phyloP scores from a whole-genome alignment of 768 basidiomycete genomes.

The Lanmaoa pseudosensibilis region DNA sequence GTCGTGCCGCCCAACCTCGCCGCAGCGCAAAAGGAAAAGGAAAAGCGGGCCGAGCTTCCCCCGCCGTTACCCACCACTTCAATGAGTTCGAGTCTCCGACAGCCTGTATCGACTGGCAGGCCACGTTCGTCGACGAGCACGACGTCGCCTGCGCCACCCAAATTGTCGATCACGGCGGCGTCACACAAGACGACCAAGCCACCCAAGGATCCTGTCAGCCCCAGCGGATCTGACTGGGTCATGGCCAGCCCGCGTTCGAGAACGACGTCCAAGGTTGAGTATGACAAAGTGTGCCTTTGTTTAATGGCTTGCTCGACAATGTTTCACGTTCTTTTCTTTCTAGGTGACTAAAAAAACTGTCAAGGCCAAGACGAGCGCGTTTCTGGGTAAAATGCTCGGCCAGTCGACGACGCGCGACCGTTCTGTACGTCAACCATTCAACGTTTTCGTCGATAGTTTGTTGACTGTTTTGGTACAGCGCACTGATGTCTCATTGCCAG shows the following conservation, averaged over 20 bases:
- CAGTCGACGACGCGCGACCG: conserved; percentile 64
- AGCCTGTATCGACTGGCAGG: conserved; percentile 32
- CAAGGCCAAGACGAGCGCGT: conserved; percentile 75
- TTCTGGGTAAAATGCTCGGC: conserved; percentile 78
- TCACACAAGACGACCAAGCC: conserved; percentile 24
- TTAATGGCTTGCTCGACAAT: background rate
- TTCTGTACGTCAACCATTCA: conserved; percentile 47
- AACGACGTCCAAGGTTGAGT: conserved; percentile 43
- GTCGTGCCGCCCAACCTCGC: conserved; percentile 37
- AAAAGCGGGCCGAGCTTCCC: conserved; percentile 39
- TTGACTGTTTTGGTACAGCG: conserved; percentile 42
- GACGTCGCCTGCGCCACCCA: conserved; percentile 31
- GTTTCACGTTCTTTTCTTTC: background rate
- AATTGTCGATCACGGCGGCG: conserved; percentile 36
- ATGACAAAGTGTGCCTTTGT: conserved; percentile 45
- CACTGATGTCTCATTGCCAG: conserved; percentile 47
- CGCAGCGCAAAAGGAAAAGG: conserved; percentile 28
- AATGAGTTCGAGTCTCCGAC: conserved; percentile 26
- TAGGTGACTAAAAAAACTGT: conserved; percentile 58
- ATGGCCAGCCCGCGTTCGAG: conserved; percentile 45
- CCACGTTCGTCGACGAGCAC: conserved; percentile 46
- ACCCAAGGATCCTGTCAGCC: conserved; percentile 33
- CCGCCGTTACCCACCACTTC: conserved; percentile 44
- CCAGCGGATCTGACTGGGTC: conserved; percentile 46
- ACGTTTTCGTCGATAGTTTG: conserved; percentile 1